Conservation (phyloP, 2,329 filamentous ascomycete genomes). For the Acephala macrosclerotiorum region DNA sequence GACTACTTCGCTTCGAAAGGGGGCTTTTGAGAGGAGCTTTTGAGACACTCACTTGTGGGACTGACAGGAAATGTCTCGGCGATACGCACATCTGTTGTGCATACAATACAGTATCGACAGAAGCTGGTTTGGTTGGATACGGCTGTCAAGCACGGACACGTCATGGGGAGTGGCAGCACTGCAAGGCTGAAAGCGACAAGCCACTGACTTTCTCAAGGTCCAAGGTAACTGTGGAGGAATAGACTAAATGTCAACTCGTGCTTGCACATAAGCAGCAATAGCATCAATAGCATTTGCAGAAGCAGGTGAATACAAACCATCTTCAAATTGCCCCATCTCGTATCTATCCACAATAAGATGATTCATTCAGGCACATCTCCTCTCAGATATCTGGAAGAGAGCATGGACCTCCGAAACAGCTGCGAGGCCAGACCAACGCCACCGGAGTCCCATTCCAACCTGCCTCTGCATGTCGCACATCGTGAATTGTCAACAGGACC, state of each 20-base stretch:
- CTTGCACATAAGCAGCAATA: not conserved
- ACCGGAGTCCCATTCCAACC: not conserved
- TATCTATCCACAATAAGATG: not conserved
- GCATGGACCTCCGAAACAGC: not conserved
- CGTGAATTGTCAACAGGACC: not conserved
- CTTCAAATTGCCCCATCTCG: not conserved
- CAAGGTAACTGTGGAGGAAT: not conserved
- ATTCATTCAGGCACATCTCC: not conserved
- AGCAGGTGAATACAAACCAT: not conserved
- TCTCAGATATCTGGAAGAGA: not conserved
- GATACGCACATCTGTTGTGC: not conserved
- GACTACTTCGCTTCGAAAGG: constrained; percentile 42
- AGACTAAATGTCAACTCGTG: not conserved
- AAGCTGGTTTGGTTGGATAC: not conserved
- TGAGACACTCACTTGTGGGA: constrained; percentile 14
- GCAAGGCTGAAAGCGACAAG: not conserved
- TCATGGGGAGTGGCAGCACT: not conserved
- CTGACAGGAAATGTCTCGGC: not conserved
- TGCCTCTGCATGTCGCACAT: not conserved
- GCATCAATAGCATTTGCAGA: not conserved
- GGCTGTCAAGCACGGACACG: not conserved
- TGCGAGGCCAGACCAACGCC: not conserved
- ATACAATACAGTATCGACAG: not conserved
- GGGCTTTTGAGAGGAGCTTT: constrained; percentile 39
- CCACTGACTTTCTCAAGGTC: not conserved